Evolutionary conservation across 208 protist genomes (phyloP), one percentile per base, ranked within the genome.

Genomic region (Kentomonas sorsogonicus): DNA sequence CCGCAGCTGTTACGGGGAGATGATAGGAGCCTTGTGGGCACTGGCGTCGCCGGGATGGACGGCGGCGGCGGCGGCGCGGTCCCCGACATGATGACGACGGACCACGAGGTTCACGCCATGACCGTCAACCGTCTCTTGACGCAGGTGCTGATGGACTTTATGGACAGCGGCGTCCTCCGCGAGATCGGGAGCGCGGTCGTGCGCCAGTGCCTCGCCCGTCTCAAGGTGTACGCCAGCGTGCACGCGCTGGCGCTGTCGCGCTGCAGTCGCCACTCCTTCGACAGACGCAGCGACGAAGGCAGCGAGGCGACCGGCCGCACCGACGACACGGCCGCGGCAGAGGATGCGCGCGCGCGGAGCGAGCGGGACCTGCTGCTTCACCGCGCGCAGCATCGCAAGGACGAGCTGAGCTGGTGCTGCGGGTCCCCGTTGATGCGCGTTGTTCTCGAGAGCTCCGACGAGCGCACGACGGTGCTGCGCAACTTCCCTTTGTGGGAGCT

Each of bases 61-160:
- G 38, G 4, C 15, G 7, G 7, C 3, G 1, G 40, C 18, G 40
- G 18, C 55, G 4, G 23, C 41, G n/a, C 11, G 39, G 44, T 77
- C 11, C 59, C 72, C 6, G 77, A 84, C 36, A 38, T 79, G 2
- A 84, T 77, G 72, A 29, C 34, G 1, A 60, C 61, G 55, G 56
- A 48, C 7, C 45, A 60, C 29, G 77, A 84, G 63, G 53, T 55
- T 33, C 53, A 74, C 23, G 61, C 62, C 30, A 60, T 69, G 2
- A 75, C 74, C 15, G 71, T 83, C 34, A 89, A 79, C 58, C 63
- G 73, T 29, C 61, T 69, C 26, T 66, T 92, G 22, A 73, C 68
- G 25, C 64, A 68, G 25, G 69, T 82, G 11, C 56, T 92, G 38
- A 27, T 89, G 51, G 76, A 74, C 10, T 83, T 81, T 50, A 64